These are phyloP conservation scores for Saccharomycopsis sp. DNA, from an alignment of 805 yeast genomes.

Conservation along the genomic window DNA sequence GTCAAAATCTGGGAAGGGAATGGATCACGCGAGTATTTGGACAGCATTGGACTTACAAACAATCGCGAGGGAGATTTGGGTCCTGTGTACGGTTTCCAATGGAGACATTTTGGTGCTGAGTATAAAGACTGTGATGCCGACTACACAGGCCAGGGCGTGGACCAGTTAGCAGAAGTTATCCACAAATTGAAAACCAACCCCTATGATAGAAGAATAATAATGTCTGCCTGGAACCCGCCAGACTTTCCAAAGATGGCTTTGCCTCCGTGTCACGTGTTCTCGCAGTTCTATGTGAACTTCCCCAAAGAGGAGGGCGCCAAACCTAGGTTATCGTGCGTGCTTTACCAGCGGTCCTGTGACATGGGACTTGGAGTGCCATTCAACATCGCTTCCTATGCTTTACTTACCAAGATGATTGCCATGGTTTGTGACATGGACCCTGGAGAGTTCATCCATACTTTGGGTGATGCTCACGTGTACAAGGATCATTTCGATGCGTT, in stretches of 20 bases:
- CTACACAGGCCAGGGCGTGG: constrained; percentile 82
- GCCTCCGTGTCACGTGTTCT: constrained; percentile 97
- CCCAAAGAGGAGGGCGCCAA: constrained; percentile 44
- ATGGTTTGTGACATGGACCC: constrained; percentile 92
- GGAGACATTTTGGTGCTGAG: constrained; percentile 98
- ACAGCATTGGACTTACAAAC: constrained; percentile 68
- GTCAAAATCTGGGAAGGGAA: constrained; percentile 99
- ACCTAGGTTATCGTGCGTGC: constrained; percentile 75
- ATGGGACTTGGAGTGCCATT: constrained; percentile 99
- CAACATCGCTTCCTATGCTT: constrained; percentile 93
- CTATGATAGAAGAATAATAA: constrained; percentile 85
- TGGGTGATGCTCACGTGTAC: constrained; percentile 97
- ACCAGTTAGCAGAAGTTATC: constrained; percentile 78
- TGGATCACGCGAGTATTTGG: constrained; percentile 88
- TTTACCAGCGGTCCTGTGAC: constrained; percentile 97
- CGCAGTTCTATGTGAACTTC: constrained; percentile 89
- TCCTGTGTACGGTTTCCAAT: constrained; percentile 97
- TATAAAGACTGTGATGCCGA: constrained; percentile 82
- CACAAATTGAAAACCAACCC: constrained; percentile 80
- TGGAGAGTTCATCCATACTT: constrained; percentile 89
- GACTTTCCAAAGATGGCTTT: constrained; percentile 91
- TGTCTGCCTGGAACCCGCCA: constrained; percentile 99
- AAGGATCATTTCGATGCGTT: constrained; percentile 90
- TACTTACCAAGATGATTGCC: constrained; percentile 91
- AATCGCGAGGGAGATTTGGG: constrained; percentile 94